Percentiles rank a stretch among this genome's conserved stretches.
phyloP scores from a whole-genome alignment of 768 basidiomycete genomes.

The Suillus alpinus region DNA sequence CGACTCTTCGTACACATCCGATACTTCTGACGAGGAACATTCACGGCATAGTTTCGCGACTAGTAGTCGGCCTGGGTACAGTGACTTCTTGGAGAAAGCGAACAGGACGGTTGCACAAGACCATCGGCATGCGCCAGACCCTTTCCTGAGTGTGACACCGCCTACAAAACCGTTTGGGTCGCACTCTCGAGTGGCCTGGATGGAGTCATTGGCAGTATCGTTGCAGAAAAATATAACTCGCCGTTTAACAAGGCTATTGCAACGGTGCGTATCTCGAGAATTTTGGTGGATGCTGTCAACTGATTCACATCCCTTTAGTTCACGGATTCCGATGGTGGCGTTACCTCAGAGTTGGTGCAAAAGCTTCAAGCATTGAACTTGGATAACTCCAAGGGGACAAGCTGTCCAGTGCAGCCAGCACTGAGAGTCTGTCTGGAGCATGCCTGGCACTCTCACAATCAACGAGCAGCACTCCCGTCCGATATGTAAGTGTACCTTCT shows the following conservation, averaged over 20 bases:
- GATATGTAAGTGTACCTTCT: slow-evolving; percentile 51
- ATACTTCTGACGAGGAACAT: slow-evolving; percentile 62
- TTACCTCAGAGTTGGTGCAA: slow-evolving; percentile 85
- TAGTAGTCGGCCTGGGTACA: slow-evolving; percentile 48
- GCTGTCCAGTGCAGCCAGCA: slow-evolving; percentile 74
- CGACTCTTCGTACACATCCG: slow-evolving; percentile 36
- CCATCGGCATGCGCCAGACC: slow-evolving; percentile 76
- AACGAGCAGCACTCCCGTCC: slow-evolving; percentile 63
- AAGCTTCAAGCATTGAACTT: slow-evolving; percentile 75
- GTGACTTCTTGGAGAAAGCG: slow-evolving; percentile 80
- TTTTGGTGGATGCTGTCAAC: not conserved
- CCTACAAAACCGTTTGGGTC: slow-evolving; percentile 76
- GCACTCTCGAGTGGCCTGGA: slow-evolving; percentile 77
- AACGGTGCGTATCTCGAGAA: slow-evolving; percentile 48
- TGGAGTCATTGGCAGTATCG: slow-evolving; percentile 93
- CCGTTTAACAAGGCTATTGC: slow-evolving; percentile 93
- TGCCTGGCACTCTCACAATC: slow-evolving; percentile 50
- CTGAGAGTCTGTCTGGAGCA: slow-evolving; percentile 83
- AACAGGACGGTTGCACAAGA: slow-evolving; percentile 82
- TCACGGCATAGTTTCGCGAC: slow-evolving; percentile 31
- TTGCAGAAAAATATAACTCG: slow-evolving; percentile 87
- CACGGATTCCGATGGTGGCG: slow-evolving; percentile 91
- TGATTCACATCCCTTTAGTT: slow-evolving; percentile 48
- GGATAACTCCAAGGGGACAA: slow-evolving; percentile 92
- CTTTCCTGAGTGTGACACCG: slow-evolving; percentile 67